phyloP scores from a whole-genome alignment of 2,329 filamentous ascomycete species.

The Cordyceps javanica region DNA sequence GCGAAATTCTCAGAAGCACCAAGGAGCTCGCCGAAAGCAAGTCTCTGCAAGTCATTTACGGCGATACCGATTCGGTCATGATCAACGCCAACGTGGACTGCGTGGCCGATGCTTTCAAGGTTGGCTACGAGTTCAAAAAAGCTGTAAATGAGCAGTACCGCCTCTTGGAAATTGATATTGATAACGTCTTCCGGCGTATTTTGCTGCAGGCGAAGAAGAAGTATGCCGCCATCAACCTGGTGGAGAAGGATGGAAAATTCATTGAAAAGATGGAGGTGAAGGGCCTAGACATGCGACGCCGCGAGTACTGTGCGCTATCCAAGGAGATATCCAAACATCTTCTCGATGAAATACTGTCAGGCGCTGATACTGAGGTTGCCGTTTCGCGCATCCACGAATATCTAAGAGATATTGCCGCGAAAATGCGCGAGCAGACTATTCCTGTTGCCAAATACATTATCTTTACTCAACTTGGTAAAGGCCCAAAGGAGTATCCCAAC shows the following conservation, averaged over 20 bases:
- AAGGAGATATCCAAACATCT: constrained; percentile 91
- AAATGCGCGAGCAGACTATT: constrained; percentile 77
- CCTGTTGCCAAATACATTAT: constrained; percentile 90
- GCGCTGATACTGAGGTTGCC: constrained; percentile 83
- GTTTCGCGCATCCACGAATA: constrained; percentile 91
- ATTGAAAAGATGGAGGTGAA: constrained; percentile 96
- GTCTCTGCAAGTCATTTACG: constrained; percentile 91
- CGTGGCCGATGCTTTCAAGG: constrained; percentile 80
- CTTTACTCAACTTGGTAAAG: constrained; percentile 94
- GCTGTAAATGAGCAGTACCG: constrained; percentile 91
- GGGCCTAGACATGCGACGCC: constrained; percentile 93
- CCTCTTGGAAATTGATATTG: constrained; percentile 94
- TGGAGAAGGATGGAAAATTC: constrained; percentile 82
- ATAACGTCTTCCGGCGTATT: constrained; percentile 92
- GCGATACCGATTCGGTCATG: constrained; percentile 99
- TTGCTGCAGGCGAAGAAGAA: constrained; percentile 98
- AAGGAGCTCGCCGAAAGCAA: constrained; percentile 92
- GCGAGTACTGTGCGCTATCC: constrained; percentile 92
- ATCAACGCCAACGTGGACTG: constrained; percentile 98
- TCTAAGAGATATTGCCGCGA: constrained; percentile 71
- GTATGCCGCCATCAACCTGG: constrained; percentile 93
- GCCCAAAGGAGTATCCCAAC: constrained; percentile 89
- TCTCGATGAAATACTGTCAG: constrained; percentile 90
- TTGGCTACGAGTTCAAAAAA: constrained; percentile 91
- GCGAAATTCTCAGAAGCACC: constrained; percentile 92